phyloP scores from a whole-genome alignment of 2,329 filamentous ascomycete species.

The Rhinocladiella mackenziei region DNA sequence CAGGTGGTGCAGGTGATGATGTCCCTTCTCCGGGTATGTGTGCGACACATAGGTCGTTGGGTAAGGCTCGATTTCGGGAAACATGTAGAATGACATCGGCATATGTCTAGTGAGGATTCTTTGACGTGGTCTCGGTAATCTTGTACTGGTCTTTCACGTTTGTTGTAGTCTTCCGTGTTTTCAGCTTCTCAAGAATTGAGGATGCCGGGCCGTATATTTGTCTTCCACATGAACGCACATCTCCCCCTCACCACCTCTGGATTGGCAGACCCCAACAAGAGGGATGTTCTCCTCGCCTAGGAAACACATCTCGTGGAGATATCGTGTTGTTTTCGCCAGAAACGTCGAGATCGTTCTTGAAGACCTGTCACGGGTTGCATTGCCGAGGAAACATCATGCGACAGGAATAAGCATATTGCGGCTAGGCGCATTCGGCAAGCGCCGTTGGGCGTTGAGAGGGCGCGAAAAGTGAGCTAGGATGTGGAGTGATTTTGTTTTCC shows the following conservation, averaged over 20 bases:
- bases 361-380: constrained; percentile 3
- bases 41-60: constrained; percentile 23
- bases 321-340: constrained; percentile 5
- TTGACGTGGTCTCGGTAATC: too few relatives aligned
- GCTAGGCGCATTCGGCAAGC: background rate
- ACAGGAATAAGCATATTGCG: background rate
- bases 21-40: constrained; percentile 22
- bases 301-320: background rate
- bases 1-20: constrained; percentile 21
- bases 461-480: background rate
- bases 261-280: too few relatives aligned
- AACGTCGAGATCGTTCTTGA: constrained; percentile 9
- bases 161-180: background rate
- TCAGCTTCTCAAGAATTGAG: background rate
- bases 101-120: too few relatives aligned
- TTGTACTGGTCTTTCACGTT: background rate
- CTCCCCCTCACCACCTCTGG: background rate
- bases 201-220: constrained; percentile 6
- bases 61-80: constrained; percentile 20
- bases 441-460: constrained; percentile 1
- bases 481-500: constrained; percentile 10
- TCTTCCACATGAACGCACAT: too few relatives aligned
- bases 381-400: constrained; percentile 6
- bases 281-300: too few relatives aligned
- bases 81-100: constrained; percentile 16